Base-by-base conservation (phyloP, 257 asterid species). In the Nicotiana paniculata region DNA sequence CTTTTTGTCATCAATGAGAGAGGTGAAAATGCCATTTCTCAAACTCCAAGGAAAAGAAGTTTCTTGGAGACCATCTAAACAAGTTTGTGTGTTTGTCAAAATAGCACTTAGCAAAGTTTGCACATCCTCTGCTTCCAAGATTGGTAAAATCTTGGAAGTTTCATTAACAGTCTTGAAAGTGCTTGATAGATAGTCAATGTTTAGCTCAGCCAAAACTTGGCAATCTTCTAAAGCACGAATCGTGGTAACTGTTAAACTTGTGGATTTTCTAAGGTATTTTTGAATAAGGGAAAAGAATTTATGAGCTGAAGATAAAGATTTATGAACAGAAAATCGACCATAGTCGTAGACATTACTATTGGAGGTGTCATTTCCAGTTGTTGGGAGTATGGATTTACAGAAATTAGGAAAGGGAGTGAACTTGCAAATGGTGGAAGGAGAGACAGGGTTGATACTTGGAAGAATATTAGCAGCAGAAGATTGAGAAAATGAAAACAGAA, bases 71-170 rank as follows among this genome's bases (percentile, higher is more conserved):
- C 84, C 86, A 39, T 79, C 89, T 18, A 82, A 21, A 69, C 90
- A 88, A 3, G 90, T 85, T 26, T 85, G 81, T n/a, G 51, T 66
- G 64, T 82, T 75, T n/a, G 89, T 85, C 24, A 84, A 69, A 16
- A 83, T 81, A 26, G 90, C 84, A 77, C 90, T 88, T n/a, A 84
- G 79, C 35, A 65, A 3, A 17, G 89, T 72, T 65, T 76, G 32
- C 2, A 26, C 57, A 33, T 83, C 86, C 1, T 75, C 79, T 9
- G 77, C 55, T 35, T 76, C 39, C 2, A 69, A 63, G 9, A 43
- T 43, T 2, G 84, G 86, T 3, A 87, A 67, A 51, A 54, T 46
- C 26, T 81, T 70, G 3, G 61, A 72, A 37, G 58, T 10, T 30
- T 54, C 13, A 26, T 59, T 6, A 16, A 72, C 62, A 7, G 17